phyloP scores from a whole-genome alignment of 2,329 filamentous ascomycete species.

The Paraconiothyrium sp. region DNA sequence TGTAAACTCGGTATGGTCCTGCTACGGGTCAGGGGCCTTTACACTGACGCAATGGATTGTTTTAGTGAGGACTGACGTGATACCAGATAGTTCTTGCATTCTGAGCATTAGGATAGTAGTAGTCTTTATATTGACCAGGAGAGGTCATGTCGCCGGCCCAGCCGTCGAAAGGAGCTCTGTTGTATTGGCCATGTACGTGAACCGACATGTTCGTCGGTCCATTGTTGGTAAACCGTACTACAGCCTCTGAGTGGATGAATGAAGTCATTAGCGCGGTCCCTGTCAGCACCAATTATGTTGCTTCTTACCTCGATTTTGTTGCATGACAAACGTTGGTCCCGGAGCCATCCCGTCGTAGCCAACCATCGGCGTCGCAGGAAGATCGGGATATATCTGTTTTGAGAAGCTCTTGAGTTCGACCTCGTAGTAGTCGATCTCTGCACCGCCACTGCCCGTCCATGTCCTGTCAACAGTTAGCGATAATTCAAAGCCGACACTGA shows the following conservation, averaged over 20 bases:
- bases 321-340: constrained; percentile 63
- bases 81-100: constrained; percentile 67
- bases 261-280: neutral
- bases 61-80: constrained; percentile 22
- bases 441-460: constrained; percentile 47
- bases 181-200: constrained; percentile 18
- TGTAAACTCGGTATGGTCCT: constrained; percentile 24
- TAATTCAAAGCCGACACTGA: constrained; percentile 11
- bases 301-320: constrained; percentile 51
- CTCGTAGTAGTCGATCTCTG: constrained; percentile 59
- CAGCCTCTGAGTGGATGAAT: constrained; percentile 50
- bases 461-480: constrained; percentile 35
- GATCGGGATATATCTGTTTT: constrained; percentile 55
- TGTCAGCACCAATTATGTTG: neutral
- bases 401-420: constrained; percentile 54
- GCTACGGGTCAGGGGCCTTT: neutral
- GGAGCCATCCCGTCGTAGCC: constrained; percentile 66
- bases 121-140: constrained; percentile 67
- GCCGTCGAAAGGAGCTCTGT: constrained; percentile 59
- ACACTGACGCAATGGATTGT: too few relatives aligned
- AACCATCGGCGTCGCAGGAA: constrained; percentile 51
- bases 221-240: constrained; percentile 66
- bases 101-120: constrained; percentile 69
- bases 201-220: constrained; percentile 50
- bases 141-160: constrained; percentile 65